Conservation (phyloP, 306 rosid genomes). For the Gillenia trifoliata region DNA sequence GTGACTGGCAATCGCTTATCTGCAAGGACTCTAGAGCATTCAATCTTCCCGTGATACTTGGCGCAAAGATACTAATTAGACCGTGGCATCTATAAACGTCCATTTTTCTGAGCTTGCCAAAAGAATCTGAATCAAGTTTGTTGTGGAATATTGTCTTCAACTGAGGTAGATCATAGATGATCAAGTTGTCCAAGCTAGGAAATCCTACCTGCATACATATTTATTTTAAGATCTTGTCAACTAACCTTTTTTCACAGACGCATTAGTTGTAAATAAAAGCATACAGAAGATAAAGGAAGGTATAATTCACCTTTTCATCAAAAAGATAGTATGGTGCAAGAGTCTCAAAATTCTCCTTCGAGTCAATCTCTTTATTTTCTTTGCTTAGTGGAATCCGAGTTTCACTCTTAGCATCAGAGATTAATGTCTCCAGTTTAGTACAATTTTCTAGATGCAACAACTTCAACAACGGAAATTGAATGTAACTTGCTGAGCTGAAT, state of each 20-base stretch:
- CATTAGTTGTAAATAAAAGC: background rate
- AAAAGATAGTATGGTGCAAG: background rate
- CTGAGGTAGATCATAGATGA: background rate
- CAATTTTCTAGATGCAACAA: background rate
- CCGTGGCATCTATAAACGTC: background rate
- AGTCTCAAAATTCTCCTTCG: background rate
- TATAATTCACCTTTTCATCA: background rate
- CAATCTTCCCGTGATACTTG: background rate
- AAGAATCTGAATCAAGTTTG: background rate
- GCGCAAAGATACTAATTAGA: background rate
- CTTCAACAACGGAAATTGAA: background rate
- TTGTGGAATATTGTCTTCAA: background rate
- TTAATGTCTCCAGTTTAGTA: background rate
- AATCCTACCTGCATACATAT: background rate
- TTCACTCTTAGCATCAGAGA: background rate
- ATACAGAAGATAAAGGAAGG: background rate
- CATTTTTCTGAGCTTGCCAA: background rate
- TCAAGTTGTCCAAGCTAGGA: background rate
- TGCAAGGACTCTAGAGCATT: background rate
- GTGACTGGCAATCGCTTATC: background rate
- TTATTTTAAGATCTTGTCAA: background rate
- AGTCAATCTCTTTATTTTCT: no score
- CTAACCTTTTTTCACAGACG: background rate
- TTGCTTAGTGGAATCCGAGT: background rate
- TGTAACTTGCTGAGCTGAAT: background rate